Base-by-base conservation (phyloP, 352 stramenopile genomes). In the Pythium scleroteichum region DNA sequence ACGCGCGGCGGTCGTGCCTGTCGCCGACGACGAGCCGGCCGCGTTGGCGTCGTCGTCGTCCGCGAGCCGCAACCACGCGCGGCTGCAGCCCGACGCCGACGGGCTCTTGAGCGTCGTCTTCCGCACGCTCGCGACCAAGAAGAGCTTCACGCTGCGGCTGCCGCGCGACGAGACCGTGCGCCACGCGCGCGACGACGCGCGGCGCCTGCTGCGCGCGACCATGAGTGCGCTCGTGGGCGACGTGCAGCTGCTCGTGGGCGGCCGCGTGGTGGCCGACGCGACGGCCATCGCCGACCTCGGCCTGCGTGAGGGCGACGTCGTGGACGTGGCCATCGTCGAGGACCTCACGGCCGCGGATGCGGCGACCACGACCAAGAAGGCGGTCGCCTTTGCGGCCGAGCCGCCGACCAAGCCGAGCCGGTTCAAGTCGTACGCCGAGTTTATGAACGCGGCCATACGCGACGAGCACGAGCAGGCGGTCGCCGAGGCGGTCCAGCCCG, bases 371-470 rank as follows among this genome's bases (percentile, higher is more conserved):
- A 4, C 53, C 39, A 65, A 58, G 40, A 57, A 56, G 56, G 24
- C 49, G 6, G 24, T n/a, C 5, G 19, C 45, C 32, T 20, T n/a
- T 9, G 47, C 29, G 2, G 51, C 57, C 20, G 45, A 56, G 8
- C 5, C 42, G 44, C 44, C 33, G 33, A 67, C 44, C 27, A 55
- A 56, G 42, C 62, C 62, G 9, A 64, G 44, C 27, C 80, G 78
- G 10, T 94, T 92, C 55, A 82, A 91, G 78, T 88, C 78, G 9
- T 94, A 92, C 59, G 80, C 90, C 13, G 82, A 91, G 47, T 94
- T 91, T 35, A 77, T 91, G 63, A 74, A 72, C 23, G 85, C 82
- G 22, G 80, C 81, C 4, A 88, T 83, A 49, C 54, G 62, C 19
- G 54, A 64, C 40, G 59, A 66, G 29, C 68, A 85, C 19, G 71